Evolutionary conservation across 2,329 filamentous ascomycete species (phyloP).

Genomic region (Apiospora phragmitis): DNA sequence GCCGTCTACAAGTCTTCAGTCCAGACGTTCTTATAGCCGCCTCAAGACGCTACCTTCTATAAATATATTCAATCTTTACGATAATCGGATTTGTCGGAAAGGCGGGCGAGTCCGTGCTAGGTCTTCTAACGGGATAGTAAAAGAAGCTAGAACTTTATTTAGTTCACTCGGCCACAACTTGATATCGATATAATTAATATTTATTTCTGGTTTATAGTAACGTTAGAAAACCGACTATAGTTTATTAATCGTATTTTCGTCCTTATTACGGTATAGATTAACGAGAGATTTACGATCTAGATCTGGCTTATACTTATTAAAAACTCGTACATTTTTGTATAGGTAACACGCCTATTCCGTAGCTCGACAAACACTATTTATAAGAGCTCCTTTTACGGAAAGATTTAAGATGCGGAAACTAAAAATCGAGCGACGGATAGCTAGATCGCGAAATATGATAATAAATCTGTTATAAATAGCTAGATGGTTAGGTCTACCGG

Average conservation of each 20-base stretch:
- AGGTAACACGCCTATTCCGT: not conserved
- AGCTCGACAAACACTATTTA: not conserved
- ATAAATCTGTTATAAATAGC: not conserved
- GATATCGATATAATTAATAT: not conserved
- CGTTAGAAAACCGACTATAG: not conserved
- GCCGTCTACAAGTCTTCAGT: slow-evolving; percentile 4
- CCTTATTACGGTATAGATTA: not conserved
- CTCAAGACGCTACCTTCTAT: slow-evolving; percentile 2
- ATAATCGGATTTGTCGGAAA: not conserved
- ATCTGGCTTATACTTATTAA: not conserved
- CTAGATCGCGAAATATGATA: not conserved
- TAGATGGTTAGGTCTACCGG: not conserved
- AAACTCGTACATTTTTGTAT: not conserved
- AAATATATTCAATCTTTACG: slow-evolving; percentile 1
- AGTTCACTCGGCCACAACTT: not conserved
- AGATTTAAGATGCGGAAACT: not conserved
- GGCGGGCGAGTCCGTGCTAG: not conserved
- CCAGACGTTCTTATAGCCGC: slow-evolving; percentile 6
- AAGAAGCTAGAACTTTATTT: not conserved
- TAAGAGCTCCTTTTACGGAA: not conserved
- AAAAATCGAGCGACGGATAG: not conserved
- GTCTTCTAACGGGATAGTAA: not conserved
- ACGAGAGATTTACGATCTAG: not conserved
- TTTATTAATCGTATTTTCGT: not conserved
- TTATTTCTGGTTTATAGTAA: not conserved